These are phyloP conservation scores for Spergularia marina DNA, from an alignment of 148 eudicot species.

Conservation along the genomic window DNA sequence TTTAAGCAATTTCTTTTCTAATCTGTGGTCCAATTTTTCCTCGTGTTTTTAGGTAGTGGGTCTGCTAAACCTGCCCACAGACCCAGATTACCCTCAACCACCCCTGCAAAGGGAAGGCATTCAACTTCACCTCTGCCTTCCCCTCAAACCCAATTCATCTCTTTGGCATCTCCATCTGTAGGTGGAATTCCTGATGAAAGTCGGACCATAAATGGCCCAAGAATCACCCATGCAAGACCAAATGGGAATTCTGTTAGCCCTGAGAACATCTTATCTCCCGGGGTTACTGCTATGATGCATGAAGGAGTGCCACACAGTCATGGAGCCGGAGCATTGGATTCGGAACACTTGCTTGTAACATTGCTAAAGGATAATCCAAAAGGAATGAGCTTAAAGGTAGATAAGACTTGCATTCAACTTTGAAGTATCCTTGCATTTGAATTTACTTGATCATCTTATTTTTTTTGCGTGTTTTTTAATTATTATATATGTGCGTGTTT, in stretches of 20 bases:
- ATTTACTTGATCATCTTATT: not conserved
- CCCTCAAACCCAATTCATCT: constrained; percentile 50
- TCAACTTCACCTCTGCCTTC: constrained; percentile 79
- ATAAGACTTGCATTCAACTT: constrained; percentile 4
- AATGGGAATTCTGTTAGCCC: constrained; percentile 41
- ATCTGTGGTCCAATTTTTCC: not conserved
- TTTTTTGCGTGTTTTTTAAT: not conserved
- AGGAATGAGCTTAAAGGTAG: constrained; percentile 89
- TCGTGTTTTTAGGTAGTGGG: constrained; percentile 40
- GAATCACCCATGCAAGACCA: constrained; percentile 31
- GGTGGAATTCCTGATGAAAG: constrained; percentile 45
- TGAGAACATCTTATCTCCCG: constrained; percentile 43
- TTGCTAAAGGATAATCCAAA: constrained; percentile 67
- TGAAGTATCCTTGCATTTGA: not conserved
- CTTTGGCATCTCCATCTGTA: constrained; percentile 58
- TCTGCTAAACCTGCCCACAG: constrained; percentile 61
- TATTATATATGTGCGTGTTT: not conserved
- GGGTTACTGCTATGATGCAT: constrained; percentile 25
- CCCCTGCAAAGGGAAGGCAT: constrained; percentile 50
- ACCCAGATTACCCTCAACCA: constrained; percentile 50
- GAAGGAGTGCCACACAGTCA: constrained; percentile 38
- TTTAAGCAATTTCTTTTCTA: constrained; percentile 8
- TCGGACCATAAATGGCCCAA: constrained; percentile 33
- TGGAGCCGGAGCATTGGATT: constrained; percentile 48
- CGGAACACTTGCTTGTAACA: constrained; percentile 55